Evolutionary conservation across 2,329 filamentous ascomycete genomes (phyloP), one percentile per base, ranked within the genome.

Genomic region (Ophiostoma sp.): DNA sequence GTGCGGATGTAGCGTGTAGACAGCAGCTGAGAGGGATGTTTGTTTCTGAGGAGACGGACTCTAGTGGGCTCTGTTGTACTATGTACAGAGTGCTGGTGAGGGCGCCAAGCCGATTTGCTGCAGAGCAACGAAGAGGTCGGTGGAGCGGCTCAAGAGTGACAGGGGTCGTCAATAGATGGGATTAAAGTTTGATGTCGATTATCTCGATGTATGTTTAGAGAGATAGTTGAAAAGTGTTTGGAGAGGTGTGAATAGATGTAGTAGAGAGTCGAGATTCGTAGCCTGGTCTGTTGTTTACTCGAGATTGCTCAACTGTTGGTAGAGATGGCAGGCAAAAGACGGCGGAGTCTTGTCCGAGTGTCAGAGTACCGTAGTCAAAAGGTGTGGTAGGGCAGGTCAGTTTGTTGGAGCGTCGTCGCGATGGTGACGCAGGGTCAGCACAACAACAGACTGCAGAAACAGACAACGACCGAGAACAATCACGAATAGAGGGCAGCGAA

Each of bases 61-160:
- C 62, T 54, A n/a, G 52, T 20, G 48, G 69, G 39, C 39, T 41
- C 39, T 41, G 39, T 11, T 41, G 11, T 41, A 13, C 27, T 31
- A 31, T 31, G 39, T 41, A 41, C 39, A 41, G 27, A 31, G 27
- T 31, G 13, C 1, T 15, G 10, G 13, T 13, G 23, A 23, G 52
- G 17, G 23, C 33, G 70, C 70, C 70, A 71, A 71, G 70, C 62
- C 64, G 70, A 71, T 69, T 67, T 66, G 70, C 54, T 71, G 64
- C 68, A 71, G 60, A 39, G 65, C 52, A 69, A 67, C 39, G 48
- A 67, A 71, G 41, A 57, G 57, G 48, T 27, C 67, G 39, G 67
- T 68, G 67, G 70, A 67, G 67, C 31, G 57, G 44, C 44, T 48
- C 44, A 48, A 44, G 17, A 20, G 6, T 20, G 44, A 57, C 52